Percentiles rank a stretch among this genome's conserved stretches.
These are phyloP conservation scores for Mycena polygramma DNA, from an alignment of 768 basidiomycete genomes.

Conservation along the genomic window DNA sequence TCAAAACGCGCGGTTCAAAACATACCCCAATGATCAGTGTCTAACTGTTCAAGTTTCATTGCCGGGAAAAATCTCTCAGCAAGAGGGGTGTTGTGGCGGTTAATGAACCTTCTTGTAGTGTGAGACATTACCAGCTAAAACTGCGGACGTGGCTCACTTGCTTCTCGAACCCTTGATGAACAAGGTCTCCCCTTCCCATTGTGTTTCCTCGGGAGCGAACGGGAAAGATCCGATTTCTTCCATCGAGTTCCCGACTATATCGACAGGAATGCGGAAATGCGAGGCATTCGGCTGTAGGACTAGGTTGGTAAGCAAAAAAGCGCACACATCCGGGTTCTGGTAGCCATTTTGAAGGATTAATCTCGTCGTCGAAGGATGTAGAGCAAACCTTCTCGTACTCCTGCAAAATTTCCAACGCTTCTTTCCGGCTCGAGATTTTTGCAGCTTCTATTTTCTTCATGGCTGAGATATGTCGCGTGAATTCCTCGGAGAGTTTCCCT, in stretches of 20 bases:
- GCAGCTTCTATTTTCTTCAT: slow-evolving; percentile 82
- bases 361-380: neutral
- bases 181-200: slow-evolving; percentile 71
- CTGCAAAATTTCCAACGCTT: slow-evolving; percentile 76
- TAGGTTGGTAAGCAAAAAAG: slow-evolving; percentile 91
- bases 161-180: slow-evolving; percentile 87
- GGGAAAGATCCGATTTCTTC: slow-evolving; percentile 84
- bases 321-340: slow-evolving; percentile 79
- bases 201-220: slow-evolving; percentile 66
- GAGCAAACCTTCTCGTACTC: slow-evolving; percentile 70
- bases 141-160: slow-evolving; percentile 58
- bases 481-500: slow-evolving; percentile 71
- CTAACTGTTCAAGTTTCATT: slow-evolving; percentile 70
- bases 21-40: slow-evolving; percentile 91
- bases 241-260: slow-evolving; percentile 73
- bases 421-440: slow-evolving; percentile 69
- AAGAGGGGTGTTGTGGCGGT: slow-evolving; percentile 72
- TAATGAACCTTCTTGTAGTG: slow-evolving; percentile 71
- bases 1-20: too few relatives aligned
- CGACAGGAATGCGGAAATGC: slow-evolving; percentile 81
- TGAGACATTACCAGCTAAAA: neutral
- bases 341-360: neutral
- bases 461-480: slow-evolving; percentile 71
- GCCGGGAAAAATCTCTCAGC: slow-evolving; percentile 82
- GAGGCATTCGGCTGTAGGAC: slow-evolving; percentile 50